Base-by-base conservation (phyloP, 495 filamentous ascomycete species). In the Penicillium verhagenii region DNA sequence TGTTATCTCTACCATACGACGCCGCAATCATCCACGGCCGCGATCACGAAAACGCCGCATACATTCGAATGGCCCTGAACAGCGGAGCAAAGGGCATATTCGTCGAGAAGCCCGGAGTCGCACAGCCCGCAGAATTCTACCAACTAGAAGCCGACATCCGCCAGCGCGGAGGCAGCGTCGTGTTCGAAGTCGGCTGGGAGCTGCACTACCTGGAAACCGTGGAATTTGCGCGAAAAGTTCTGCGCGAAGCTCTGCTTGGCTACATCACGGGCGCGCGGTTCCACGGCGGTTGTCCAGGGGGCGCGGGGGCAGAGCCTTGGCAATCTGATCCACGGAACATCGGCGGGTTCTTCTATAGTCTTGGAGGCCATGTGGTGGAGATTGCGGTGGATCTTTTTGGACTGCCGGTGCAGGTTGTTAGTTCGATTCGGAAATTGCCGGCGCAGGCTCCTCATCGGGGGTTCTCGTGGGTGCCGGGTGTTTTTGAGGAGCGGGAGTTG, bases 381-480 rank as follows among this genome's bases (percentile, higher is more conserved):
- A 47, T 45, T 52, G 47, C 35, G 5, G 29, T 56, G 10, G 52
- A 60, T 26, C 25, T 60, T 7, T 60, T 60, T 28, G 57, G 57
- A 9, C 21, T 47, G 13, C 57, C 57, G 3, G 43, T 26, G 3
- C 53, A 42, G 6, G 53, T 60, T 4, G 53, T 60, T 3, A 47
- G 47, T 18, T 60, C 57, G 37, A 60, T 60, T 23, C 52, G 57
- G 9, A 60, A 60, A n/a, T 38, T 60, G 14, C 57, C 57, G 11
- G 37, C 19, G 19, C 14, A 31, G 10, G 11, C 21, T 11, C 19
- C 39, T 1, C 39, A 43, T 20, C 10, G 10, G 0, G 39, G 39
- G 3, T 43, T 43, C 13, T 43, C 39, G 3, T 43, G 39, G 39
- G 19, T 43, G 21, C 39, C 39, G 3, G 39, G n/a, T 9, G 19